These are phyloP conservation scores for Schrenkiella parvula DNA, from an alignment of 345 rosid species.

Conservation along the genomic window DNA sequence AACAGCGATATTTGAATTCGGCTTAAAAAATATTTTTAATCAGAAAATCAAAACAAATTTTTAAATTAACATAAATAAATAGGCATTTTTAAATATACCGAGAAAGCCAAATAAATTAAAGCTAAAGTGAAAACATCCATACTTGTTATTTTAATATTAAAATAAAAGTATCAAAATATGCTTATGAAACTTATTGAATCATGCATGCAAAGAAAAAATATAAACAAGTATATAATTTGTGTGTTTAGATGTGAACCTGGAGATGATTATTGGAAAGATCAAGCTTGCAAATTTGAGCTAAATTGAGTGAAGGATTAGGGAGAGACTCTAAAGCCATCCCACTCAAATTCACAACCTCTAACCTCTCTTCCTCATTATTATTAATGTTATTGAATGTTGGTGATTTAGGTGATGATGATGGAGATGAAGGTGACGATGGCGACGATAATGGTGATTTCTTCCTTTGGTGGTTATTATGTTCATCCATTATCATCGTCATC, in stretches of 20 bases:
- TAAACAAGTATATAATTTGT: neutral
- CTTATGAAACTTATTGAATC: neutral
- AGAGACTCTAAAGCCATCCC: constrained; percentile 58
- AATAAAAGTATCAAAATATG: neutral
- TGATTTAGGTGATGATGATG: constrained; percentile 19
- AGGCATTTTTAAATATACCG: no score
- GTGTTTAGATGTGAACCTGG: constrained; percentile 39
- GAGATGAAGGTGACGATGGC: constrained; percentile 6
- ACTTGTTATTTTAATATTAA: neutral
- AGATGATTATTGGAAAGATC: constrained; percentile 86
- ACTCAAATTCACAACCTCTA: constrained; percentile 65
- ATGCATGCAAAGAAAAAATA: neutral
- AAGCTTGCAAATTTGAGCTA: constrained; percentile 59
- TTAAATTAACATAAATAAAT: no score
- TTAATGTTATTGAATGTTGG: constrained; percentile 12
- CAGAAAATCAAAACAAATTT: no score
- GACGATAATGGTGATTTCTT: constrained; percentile 7
- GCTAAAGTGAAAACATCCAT: no score
- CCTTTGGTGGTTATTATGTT: neutral
- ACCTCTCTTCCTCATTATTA: constrained; percentile 37
- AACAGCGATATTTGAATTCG: no score
- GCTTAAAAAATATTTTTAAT: no score
- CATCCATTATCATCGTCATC: constrained; percentile 33
- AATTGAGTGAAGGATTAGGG: constrained; percentile 58
- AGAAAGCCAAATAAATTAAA: no score